A percentile compares a stretch with the other conserved stretches of the same genome.
These are phyloP conservation scores for Bonia amplexicaulis DNA, from an alignment of 176 grass and related monocot genomes.

Conservation along the genomic window DNA sequence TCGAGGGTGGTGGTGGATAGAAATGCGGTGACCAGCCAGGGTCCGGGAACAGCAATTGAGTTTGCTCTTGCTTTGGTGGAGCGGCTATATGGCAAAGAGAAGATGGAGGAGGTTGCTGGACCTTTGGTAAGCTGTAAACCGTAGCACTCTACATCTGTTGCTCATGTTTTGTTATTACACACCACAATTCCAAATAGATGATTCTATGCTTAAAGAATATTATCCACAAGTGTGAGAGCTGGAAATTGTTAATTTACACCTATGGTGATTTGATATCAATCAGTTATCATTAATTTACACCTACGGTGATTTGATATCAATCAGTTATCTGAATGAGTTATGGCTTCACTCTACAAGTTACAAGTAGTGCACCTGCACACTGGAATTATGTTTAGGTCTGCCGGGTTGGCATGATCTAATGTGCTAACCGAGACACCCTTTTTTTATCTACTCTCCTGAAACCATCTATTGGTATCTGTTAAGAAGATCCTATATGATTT, in stretches of 20 bases:
- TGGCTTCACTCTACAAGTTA: not conserved
- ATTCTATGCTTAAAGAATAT: not conserved
- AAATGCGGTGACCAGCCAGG: constrained; percentile 57
- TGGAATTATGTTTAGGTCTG: not conserved
- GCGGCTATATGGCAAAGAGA: constrained; percentile 55
- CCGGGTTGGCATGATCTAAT: not conserved
- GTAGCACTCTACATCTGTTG: not conserved
- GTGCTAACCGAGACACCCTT: not conserved
- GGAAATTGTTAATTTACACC: not conserved
- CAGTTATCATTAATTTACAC: not conserved
- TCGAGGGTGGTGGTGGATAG: constrained; percentile 61
- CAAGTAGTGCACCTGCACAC: not conserved
- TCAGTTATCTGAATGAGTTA: not conserved
- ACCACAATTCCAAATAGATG: not conserved
- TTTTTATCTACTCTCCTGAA: not conserved
- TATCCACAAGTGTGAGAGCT: not conserved
- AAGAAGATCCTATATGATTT: not conserved
- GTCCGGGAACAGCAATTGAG: constrained; percentile 58
- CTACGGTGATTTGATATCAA: not conserved
- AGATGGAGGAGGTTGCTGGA: constrained; percentile 54
- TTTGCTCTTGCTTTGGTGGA: constrained; percentile 62
- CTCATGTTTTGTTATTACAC: not conserved
- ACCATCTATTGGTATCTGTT: not conserved
- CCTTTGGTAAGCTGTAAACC: constrained; percentile 51
- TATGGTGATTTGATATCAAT: not conserved